phyloP scores from a whole-genome alignment of 2,329 filamentous ascomycete species.

The Atkinsonella texensis region DNA sequence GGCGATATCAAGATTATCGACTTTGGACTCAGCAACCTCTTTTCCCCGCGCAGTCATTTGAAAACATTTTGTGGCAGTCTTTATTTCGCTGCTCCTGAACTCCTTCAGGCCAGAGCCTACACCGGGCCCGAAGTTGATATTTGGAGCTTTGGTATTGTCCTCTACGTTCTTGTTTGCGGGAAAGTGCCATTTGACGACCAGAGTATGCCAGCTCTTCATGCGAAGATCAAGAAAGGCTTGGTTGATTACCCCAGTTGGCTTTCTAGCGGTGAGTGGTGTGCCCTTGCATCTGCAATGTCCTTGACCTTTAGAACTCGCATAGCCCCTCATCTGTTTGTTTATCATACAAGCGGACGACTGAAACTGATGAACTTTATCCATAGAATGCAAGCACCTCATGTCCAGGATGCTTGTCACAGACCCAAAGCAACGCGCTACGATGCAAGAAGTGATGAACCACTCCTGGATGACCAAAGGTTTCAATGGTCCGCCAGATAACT shows the following conservation, averaged over 20 bases:
- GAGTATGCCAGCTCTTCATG: conserved; percentile 95
- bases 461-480: conserved; percentile 96
- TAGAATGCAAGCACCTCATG: conserved; percentile 89
- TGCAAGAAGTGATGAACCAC: conserved; percentile 87
- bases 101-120: conserved; percentile 87
- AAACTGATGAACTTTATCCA: not conserved
- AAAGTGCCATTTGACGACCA: conserved; percentile 99
- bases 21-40: conserved; percentile 93
- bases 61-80: conserved; percentile 97
- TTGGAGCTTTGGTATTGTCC: conserved; percentile 97
- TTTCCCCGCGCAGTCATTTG: conserved; percentile 70
- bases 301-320: too few relatives aligned
- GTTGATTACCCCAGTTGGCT: conserved; percentile 95
- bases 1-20: conserved; percentile 99
- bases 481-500: conserved; percentile 76
- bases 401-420: conserved; percentile 94
- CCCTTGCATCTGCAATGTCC: not conserved
- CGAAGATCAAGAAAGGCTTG: conserved; percentile 94
- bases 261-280: conserved; percentile 51
- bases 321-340: not conserved
- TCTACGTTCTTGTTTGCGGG: conserved; percentile 93
- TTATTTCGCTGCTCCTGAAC: conserved; percentile 92
- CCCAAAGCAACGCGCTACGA: conserved; percentile 70
- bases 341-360: not conserved
- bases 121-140: conserved; percentile 94